A percentile compares a stretch with the other conserved stretches of the same genome.
Conservation (phyloP, 1,284 basidiomycete genomes). For the Lignosus rhinocerotis region DNA sequence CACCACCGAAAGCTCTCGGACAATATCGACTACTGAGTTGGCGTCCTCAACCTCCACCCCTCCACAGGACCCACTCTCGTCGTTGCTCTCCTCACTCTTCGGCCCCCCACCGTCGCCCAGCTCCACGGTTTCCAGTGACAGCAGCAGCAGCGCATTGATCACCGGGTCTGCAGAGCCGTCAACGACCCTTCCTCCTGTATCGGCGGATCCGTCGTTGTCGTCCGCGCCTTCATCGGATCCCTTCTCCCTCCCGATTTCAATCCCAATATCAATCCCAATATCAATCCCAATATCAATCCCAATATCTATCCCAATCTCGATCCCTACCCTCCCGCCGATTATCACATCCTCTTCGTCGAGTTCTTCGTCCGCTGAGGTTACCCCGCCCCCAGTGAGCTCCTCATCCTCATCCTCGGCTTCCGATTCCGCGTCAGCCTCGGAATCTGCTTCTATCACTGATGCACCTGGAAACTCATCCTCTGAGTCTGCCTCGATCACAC, state of each 20-base stretch:
- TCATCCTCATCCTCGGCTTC: background rate
- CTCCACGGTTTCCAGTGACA: background rate
- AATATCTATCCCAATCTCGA: background rate
- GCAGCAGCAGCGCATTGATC: background rate
- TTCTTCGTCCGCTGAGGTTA: background rate
- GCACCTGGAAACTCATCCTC: background rate
- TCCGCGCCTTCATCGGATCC: no score
- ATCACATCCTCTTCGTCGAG: background rate
- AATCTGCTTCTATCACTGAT: background rate
- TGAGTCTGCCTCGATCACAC: background rate
- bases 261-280: background rate
- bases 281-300: background rate
- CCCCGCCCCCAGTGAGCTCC: background rate
- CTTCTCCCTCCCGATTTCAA: no score
- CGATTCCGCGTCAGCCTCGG: constrained; percentile 1
- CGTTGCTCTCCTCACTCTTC: constrained; percentile 4
- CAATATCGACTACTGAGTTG: background rate
- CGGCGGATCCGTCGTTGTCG: no score
- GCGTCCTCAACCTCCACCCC: constrained; percentile 4
- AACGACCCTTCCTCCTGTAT: no score
- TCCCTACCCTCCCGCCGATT: no score
- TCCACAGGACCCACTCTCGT: constrained; percentile 2
- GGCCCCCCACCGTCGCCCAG: background rate
- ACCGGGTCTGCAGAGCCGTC: background rate
- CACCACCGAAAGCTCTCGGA: constrained; percentile 5